Conservation (phyloP, 257 asterid species). For the Primulina tabacum region DNA sequence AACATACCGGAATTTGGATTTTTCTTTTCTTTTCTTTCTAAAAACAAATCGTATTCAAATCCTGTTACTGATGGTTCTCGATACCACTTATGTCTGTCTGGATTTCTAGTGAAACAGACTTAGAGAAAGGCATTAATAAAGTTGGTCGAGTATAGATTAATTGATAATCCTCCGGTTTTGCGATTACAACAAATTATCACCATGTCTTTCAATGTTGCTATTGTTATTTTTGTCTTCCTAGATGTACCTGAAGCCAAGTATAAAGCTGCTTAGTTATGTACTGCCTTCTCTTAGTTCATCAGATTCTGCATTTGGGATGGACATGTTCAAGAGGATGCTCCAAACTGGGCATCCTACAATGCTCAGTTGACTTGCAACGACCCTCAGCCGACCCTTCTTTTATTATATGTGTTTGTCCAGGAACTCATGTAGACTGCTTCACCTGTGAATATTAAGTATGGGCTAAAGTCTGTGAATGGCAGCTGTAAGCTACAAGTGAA, state of each 20-base stretch:
- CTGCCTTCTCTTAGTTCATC: constrained; percentile 82
- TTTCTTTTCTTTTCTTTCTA: background rate
- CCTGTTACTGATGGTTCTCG: background rate
- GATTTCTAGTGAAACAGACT: background rate
- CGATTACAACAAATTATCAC: constrained; percentile 22
- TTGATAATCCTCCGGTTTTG: constrained; percentile 14
- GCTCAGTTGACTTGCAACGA: constrained; percentile 63
- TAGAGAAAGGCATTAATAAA: background rate
- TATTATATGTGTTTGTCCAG: constrained; percentile 15
- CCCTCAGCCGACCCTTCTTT: constrained; percentile 23
- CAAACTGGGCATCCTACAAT: constrained; percentile 89
- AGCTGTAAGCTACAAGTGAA: constrained; percentile 12
- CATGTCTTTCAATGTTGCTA: constrained; percentile 30
- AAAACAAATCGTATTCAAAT: no score
- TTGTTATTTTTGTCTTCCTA: constrained; percentile 28
- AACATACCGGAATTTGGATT: background rate
- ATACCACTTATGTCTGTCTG: background rate
- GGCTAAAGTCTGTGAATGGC: constrained; percentile 25
- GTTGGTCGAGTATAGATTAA: constrained; percentile 18
- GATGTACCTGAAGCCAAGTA: constrained; percentile 38
- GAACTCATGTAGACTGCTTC: constrained; percentile 25
- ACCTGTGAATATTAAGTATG: constrained; percentile 33
- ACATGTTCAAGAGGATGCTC: constrained; percentile 94
- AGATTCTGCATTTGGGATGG: constrained; percentile 97
- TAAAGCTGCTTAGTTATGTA: constrained; percentile 52